phyloP scores from a whole-genome alignment of 768 basidiomycete species.

The Rhodotorula kratochvilovae region DNA sequence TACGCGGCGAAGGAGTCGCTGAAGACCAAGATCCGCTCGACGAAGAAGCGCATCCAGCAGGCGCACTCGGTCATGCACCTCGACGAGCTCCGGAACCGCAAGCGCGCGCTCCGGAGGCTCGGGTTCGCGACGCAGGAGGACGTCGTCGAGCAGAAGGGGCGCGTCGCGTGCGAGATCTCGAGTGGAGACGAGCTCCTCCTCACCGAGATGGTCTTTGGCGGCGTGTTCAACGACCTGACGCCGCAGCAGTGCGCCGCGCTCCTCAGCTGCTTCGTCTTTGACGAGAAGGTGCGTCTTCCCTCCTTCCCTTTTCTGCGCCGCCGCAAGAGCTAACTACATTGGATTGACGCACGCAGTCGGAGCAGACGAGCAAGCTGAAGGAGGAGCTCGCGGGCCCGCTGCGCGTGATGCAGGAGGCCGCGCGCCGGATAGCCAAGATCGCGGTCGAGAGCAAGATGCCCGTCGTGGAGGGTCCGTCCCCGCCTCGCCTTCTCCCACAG shows the following conservation, averaged over 20 bases:
- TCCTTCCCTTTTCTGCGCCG: background rate
- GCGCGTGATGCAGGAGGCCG: constrained; percentile 91
- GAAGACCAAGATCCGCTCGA: constrained; percentile 63
- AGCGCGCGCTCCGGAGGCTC: constrained; percentile 84
- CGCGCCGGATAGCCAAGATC: constrained; percentile 91
- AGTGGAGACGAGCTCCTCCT: constrained; percentile 92
- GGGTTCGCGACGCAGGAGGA: constrained; percentile 84
- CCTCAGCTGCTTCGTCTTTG: constrained; percentile 96
- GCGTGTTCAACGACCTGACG: constrained; percentile 79
- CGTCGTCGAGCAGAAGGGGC: constrained; percentile 95
- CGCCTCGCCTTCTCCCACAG: too few species aligned
- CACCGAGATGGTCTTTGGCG: constrained; percentile 96
- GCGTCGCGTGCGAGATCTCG: constrained; percentile 97
- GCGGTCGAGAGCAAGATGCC: constrained; percentile 87
- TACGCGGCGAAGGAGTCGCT: constrained; percentile 72
- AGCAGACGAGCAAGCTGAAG: constrained; percentile 75
- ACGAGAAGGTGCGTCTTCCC: constrained; percentile 69
- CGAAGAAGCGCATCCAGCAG: constrained; percentile 80
- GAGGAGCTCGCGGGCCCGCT: constrained; percentile 91
- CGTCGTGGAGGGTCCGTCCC: constrained; percentile 61
- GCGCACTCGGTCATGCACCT: constrained; percentile 90
- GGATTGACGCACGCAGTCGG: constrained; percentile 65
- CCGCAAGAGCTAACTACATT: too few species aligned
- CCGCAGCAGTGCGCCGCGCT: constrained; percentile 91
- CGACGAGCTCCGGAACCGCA: constrained; percentile 91